These are phyloP conservation scores for Curvularia lunata DNA, from an alignment of 2,329 filamentous ascomycete genomes.

Conservation along the genomic window DNA sequence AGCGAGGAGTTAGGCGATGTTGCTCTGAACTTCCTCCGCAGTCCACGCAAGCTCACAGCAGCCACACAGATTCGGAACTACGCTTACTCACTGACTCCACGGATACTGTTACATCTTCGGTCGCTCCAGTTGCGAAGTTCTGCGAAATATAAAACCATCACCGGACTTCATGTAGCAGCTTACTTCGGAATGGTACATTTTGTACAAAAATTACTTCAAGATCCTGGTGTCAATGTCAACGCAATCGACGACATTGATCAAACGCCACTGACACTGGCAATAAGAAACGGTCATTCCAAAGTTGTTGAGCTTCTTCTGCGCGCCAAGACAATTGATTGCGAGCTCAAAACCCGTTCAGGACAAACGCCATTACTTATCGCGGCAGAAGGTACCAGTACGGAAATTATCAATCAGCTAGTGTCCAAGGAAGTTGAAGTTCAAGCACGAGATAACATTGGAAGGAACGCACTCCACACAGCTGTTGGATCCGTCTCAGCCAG, in stretches of 20 bases:
- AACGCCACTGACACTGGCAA: neutral
- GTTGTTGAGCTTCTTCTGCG: neutral
- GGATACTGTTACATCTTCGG: no score
- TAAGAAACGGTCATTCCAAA: neutral
- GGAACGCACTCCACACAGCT: neutral
- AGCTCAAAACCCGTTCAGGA: neutral
- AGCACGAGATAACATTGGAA: neutral
- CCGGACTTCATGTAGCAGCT: neutral
- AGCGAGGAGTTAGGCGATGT: neutral
- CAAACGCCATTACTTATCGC: neutral
- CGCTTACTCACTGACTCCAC: no score
- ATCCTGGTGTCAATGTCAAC: neutral
- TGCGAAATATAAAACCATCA: neutral
- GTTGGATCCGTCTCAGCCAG: neutral
- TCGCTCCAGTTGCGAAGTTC: no score
- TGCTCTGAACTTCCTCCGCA: neutral
- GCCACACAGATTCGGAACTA: neutral
- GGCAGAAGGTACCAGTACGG: neutral
- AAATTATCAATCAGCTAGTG: neutral
- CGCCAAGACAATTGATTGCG: neutral
- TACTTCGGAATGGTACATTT: neutral
- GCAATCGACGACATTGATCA: neutral
- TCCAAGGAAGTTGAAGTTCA: neutral
- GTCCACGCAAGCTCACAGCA: neutral
- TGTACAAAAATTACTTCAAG: neutral